Evolutionary conservation across 2,329 filamentous ascomycete genomes (phyloP), one percentile per base, ranked within the genome.

Genomic region (Penicillium sp.): DNA sequence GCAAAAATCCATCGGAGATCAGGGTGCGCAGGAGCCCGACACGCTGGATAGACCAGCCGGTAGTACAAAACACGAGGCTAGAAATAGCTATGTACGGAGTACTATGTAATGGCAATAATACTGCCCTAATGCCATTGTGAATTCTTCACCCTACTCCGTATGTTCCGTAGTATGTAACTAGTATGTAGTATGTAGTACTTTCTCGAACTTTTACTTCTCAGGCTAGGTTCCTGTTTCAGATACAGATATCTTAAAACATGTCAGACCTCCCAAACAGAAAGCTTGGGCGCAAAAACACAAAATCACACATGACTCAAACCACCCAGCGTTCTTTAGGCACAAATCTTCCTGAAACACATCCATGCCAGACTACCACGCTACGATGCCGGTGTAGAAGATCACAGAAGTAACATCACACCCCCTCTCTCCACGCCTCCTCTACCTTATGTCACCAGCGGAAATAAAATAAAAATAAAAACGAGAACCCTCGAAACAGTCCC

Each of bases 11-110:
- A 40, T 40, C 38, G 38, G 32, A 36, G 18, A 50, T 22, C 40
- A 39, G 5, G 3, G 5, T 38, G 22, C 36, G 5, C 11, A 38
- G 18, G 18, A 18, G 42, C 52, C 48, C 42, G 48, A 43, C 48
- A 54, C 42, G 42, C 42, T 54, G 42, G 38, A 46, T 51, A 51
- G 36, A 50, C 29, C 24, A 40, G 7, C 24, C 22, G 27, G 53
- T 55, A 31, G 34, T 24, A 55, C 53, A 45, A 48, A 48, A 53
- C 53, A 55, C 49, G 53, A 43, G 49, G 48, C 51, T 32, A 14
- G 39, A 53, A 44, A 14, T 42, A n/a, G 27, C n/a, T 31, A 29
- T 27, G 42, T 18, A 18, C 18, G 18, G 18, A 18, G 18, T 18
- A 18, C 18, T 18, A 18, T 18, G 18, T 18, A 18, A 18, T 18